Conservation (phyloP, 768 basidiomycete species). For the Collybia mongolica region DNA sequence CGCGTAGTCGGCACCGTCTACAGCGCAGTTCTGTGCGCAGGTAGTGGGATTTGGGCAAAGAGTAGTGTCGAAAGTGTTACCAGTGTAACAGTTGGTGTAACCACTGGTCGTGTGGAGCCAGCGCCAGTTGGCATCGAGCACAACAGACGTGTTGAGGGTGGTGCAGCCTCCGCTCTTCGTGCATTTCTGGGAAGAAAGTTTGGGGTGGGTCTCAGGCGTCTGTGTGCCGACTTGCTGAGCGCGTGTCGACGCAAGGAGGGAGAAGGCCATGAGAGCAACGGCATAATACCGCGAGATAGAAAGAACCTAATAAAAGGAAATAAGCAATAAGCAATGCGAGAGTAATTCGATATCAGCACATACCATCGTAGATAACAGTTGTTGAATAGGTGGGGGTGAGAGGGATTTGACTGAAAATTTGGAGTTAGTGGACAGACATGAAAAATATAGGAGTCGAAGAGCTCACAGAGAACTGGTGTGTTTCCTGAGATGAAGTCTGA, state of each 20-base stretch:
- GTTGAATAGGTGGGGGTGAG: too few relatives aligned
- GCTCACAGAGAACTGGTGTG: too few relatives aligned
- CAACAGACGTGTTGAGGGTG: slow-evolving; percentile 31
- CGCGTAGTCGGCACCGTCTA: slow-evolving; percentile 47
- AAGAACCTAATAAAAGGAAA: too few relatives aligned
- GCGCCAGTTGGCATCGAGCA: slow-evolving; percentile 59
- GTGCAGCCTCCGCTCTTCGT: slow-evolving; percentile 41
- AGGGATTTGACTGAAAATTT: too few relatives aligned
- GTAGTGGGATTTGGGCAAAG: slow-evolving; percentile 48
- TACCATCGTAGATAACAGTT: too few relatives aligned
- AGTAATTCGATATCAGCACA: too few relatives aligned
- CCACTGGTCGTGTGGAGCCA: slow-evolving; percentile 41
- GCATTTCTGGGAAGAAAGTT: slow-evolving; percentile 43
- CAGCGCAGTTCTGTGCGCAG: slow-evolving; percentile 42
- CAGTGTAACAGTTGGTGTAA: slow-evolving; percentile 51
- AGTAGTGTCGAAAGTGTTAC: slow-evolving; percentile 51
- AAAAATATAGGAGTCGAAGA: too few relatives aligned
- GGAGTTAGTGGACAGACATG: too few relatives aligned
- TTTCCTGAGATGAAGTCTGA: too few relatives aligned
- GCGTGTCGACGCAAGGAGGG: slow-evolving; percentile 36
- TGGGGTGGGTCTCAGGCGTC: slow-evolving; percentile 25
- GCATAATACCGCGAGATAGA: too few relatives aligned
- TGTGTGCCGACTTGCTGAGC: slow-evolving; percentile 55
- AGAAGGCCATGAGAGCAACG: slow-evolving; percentile 35
- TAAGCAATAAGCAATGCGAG: too few relatives aligned